These are phyloP conservation scores for Eutypella sp. DNA, from an alignment of 2,329 filamentous ascomycete genomes.

Conservation along the genomic window DNA sequence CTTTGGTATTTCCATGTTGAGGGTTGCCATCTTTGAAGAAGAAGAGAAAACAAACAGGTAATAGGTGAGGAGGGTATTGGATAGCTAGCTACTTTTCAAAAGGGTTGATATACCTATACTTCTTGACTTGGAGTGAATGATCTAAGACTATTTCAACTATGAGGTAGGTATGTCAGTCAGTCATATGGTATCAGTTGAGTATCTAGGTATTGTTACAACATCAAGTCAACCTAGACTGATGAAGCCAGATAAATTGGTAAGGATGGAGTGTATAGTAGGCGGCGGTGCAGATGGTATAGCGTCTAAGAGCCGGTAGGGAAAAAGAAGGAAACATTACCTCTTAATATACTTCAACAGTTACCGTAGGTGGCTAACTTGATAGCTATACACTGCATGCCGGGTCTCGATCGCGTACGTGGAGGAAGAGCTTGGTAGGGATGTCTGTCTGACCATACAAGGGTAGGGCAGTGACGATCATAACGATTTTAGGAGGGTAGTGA, in stretches of 20 bases:
- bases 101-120: too few species aligned
- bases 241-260: not conserved
- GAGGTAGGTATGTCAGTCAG: too few species aligned
- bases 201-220: too few species aligned
- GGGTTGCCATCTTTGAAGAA: not conserved
- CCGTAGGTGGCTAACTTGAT: not conserved
- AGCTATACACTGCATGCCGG: too few species aligned
- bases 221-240: too few species aligned
- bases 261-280: not conserved
- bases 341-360: not conserved
- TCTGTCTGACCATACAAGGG: not conserved
- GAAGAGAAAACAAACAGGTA: too few species aligned
- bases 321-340: not conserved
- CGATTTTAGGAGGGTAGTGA: not conserved
- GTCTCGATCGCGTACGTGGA: too few species aligned
- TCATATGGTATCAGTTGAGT: too few species aligned
- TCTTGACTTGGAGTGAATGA: too few species aligned
- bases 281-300: not conserved
- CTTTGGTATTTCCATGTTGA: slow-evolving; percentile 11
- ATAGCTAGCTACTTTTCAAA: too few species aligned
- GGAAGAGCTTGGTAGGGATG: not conserved
- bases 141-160: too few species aligned
- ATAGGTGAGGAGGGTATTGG: too few species aligned
- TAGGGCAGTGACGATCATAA: not conserved
- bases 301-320: not conserved